Evolutionary conservation across 2,329 filamentous ascomycete species (phyloP).

Genomic region (Talaromyces sp.): DNA sequence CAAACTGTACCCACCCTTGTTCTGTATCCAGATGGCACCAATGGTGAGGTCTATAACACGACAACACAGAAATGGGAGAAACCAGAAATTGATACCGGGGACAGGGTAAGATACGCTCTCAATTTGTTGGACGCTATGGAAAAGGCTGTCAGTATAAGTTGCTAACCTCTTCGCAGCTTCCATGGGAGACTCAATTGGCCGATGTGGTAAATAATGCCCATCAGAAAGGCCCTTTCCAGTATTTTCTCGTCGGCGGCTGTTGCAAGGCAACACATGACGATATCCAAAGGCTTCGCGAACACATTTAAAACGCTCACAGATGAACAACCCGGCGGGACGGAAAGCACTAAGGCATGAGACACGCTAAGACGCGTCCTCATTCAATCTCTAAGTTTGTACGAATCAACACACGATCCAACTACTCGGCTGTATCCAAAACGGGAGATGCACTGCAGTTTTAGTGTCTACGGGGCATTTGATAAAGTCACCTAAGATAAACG

Average conservation of each 20-base stretch:
- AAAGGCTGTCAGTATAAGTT: not conserved
- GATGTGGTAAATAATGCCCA: not conserved
- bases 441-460: not conserved
- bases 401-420: not conserved
- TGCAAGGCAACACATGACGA: not conserved
- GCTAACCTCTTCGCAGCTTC: not conserved
- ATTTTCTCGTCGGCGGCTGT: not conserved
- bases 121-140: not conserved
- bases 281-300: not conserved
- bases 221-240: not conserved
- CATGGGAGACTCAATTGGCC: not conserved
- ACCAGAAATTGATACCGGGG: not conserved
- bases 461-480: not conserved
- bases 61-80: constrained; percentile 57
- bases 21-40: constrained; percentile 67
- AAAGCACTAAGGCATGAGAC: not conserved
- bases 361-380: not conserved
- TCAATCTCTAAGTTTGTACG: not conserved
- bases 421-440: not conserved
- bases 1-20: constrained; percentile 43
- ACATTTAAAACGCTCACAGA: not conserved
- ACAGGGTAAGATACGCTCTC: not conserved
- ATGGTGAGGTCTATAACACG: constrained; percentile 66
- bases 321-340: not conserved
- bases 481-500: not conserved